phyloP scores from a whole-genome alignment of 805 yeast species.

The Teunomyces funiuensis region DNA sequence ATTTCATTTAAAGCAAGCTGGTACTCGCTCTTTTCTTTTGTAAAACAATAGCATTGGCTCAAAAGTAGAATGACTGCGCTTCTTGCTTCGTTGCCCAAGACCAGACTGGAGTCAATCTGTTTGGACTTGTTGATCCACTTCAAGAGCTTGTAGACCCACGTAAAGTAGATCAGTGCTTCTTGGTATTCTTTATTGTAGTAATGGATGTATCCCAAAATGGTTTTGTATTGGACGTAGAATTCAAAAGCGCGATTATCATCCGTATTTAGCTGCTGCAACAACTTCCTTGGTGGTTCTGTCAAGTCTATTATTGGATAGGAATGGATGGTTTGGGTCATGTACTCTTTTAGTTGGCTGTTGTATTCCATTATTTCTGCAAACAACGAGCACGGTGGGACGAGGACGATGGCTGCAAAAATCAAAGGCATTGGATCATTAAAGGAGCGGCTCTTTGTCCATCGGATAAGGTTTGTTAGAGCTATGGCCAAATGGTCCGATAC shows the following conservation, averaged over 20 bases:
- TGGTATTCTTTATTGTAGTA: constrained; percentile 15
- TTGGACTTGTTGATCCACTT: constrained; percentile 2
- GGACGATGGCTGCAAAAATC: neutral
- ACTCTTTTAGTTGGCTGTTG: constrained; percentile 6
- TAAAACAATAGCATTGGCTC: constrained; percentile 5
- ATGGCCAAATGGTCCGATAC: neutral
- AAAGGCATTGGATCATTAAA: neutral
- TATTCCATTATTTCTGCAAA: constrained; percentile 11
- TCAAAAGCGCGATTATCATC: neutral
- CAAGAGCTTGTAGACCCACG: constrained; percentile 20
- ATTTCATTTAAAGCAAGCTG: neutral
- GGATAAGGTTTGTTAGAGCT: neutral
- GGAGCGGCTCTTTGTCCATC: neutral
- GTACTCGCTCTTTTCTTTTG: neutral
- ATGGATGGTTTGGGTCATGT: constrained; percentile 10
- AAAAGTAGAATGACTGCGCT: constrained; percentile 1
- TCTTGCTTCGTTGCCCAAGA: neutral
- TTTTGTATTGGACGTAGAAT: constrained; percentile 15
- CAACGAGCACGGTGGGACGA: constrained; percentile 13
- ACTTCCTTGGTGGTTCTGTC: constrained; percentile 10
- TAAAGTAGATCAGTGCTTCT: constrained; percentile 15
- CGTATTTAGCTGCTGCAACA: constrained; percentile 5
- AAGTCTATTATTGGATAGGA: constrained; percentile 18
- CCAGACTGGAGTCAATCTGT: neutral
- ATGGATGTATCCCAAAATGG: constrained; percentile 19